phyloP scores from a whole-genome alignment of 352 stramenopile genomes.

The Phytophthora citricola region DNA sequence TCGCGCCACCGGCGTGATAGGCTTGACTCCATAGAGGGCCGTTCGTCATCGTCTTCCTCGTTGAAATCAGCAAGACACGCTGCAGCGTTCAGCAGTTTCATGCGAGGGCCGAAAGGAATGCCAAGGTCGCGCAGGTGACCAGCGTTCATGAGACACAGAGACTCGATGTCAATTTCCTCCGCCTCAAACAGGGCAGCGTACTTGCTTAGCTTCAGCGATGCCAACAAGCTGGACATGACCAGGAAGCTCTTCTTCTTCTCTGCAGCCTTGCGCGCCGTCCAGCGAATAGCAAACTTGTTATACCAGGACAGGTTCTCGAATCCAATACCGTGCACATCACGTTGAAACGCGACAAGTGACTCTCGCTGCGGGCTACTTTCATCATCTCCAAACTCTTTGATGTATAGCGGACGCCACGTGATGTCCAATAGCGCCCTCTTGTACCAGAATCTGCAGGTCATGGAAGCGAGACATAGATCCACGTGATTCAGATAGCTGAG shows the following conservation, averaged over 20 bases:
- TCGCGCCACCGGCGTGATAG: constrained; percentile 77
- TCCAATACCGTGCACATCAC: constrained; percentile 84
- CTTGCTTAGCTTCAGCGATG: constrained; percentile 83
- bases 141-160: constrained; percentile 87
- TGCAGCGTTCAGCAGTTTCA: constrained; percentile 87
- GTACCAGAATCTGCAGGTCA: constrained; percentile 90
- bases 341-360: constrained; percentile 87
- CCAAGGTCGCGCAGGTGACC: constrained; percentile 83
- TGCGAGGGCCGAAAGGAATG: constrained; percentile 84
- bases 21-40: constrained; percentile 63
- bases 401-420: constrained; percentile 86
- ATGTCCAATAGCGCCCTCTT: constrained; percentile 86
- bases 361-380: constrained; percentile 80
- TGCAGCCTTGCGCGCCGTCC: constrained; percentile 78
- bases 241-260: constrained; percentile 92
- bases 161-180: constrained; percentile 91
- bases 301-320: constrained; percentile 89
- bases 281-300: constrained; percentile 87
- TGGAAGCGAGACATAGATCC: constrained; percentile 82
- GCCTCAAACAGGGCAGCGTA: constrained; percentile 87
- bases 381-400: constrained; percentile 84
- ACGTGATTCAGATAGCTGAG: constrained; percentile 89
- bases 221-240: constrained; percentile 83
- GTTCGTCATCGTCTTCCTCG: constrained; percentile 81
- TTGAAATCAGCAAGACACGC: constrained; percentile 86